phyloP scores from a whole-genome alignment of 2,329 filamentous ascomycete species.

The Alternaria sp. region DNA sequence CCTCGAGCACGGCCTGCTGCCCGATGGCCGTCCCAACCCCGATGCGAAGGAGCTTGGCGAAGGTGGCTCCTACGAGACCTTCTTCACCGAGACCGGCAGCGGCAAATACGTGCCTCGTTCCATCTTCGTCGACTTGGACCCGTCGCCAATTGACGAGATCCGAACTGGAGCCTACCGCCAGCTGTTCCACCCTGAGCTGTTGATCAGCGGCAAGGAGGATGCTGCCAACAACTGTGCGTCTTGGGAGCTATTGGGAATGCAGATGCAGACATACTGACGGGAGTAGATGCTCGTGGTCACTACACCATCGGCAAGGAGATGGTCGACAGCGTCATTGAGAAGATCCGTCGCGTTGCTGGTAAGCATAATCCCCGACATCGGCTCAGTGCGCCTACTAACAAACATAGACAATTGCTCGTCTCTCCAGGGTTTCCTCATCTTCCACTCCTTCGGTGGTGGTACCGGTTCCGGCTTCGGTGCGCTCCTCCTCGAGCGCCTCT shows the following conservation, averaged over 20 bases:
- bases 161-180: constrained; percentile 71
- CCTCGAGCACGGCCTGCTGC: constrained; percentile 72
- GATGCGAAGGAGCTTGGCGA: constrained; percentile 66
- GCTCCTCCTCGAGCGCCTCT: constrained; percentile 73
- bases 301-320: constrained; percentile 80
- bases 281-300: constrained; percentile 70
- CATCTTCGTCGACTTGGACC: constrained; percentile 75
- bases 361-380: constrained; percentile 30
- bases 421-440: constrained; percentile 75
- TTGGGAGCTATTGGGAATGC: neutral
- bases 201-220: constrained; percentile 78
- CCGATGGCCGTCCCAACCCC: constrained; percentile 69
- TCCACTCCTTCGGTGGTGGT: constrained; percentile 76
- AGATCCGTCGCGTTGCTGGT: constrained; percentile 73
- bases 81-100: constrained; percentile 74
- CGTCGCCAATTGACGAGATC: constrained; percentile 76
- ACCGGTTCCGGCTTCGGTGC: constrained; percentile 76
- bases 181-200: constrained; percentile 74
- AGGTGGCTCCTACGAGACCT: constrained; percentile 71
- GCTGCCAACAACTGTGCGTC: constrained; percentile 73
- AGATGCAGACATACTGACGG: constrained; percentile 20
- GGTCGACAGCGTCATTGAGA: constrained; percentile 73
- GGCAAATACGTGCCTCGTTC: constrained; percentile 76
- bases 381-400: constrained; percentile 19
- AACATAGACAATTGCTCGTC: constrained; percentile 71